These are phyloP conservation scores for Phytophthora hybrid DNA, from an alignment of 352 stramenopile species.

Conservation along the genomic window DNA sequence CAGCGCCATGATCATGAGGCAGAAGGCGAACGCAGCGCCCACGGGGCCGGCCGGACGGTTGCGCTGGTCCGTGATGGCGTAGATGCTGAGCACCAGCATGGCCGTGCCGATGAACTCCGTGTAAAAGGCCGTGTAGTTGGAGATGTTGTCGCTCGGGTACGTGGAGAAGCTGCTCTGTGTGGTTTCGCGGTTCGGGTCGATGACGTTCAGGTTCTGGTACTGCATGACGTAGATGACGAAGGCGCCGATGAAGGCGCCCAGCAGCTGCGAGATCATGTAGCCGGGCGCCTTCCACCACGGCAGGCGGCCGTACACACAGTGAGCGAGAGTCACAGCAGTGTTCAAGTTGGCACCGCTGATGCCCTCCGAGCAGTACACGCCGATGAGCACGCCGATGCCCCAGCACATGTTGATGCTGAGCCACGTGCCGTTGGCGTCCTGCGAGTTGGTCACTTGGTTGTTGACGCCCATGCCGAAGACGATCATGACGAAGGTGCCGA, in stretches of 20 bases:
- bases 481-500: slow-evolving; percentile 60
- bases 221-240: slow-evolving; percentile 50
- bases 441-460: slow-evolving; percentile 53
- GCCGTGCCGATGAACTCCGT: slow-evolving; percentile 60
- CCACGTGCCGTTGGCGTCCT: slow-evolving; percentile 53
- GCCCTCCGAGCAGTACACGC: too few species aligned
- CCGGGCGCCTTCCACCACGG: slow-evolving; percentile 48
- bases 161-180: slow-evolving; percentile 50
- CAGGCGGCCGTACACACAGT: slow-evolving; percentile 46
- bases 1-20: slow-evolving; percentile 49
- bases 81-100: slow-evolving; percentile 56
- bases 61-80: slow-evolving; percentile 53
- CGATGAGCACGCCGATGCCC: slow-evolving; percentile 40
- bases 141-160: slow-evolving; percentile 49
- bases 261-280: slow-evolving; percentile 51
- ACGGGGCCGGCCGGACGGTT: slow-evolving; percentile 33
- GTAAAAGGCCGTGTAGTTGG: slow-evolving; percentile 58
- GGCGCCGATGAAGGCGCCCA: slow-evolving; percentile 46
- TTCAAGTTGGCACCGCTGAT: too few species aligned
- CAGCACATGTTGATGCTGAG: slow-evolving; percentile 50
- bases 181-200: slow-evolving; percentile 52
- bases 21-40: slow-evolving; percentile 39
- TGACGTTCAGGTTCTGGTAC: slow-evolving; percentile 50
- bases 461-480: slow-evolving; percentile 60
- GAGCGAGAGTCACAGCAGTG: too few species aligned